Evolutionary conservation across 805 yeast species (phyloP).

Genomic region (Sungouiozyma intestinalis): DNA sequence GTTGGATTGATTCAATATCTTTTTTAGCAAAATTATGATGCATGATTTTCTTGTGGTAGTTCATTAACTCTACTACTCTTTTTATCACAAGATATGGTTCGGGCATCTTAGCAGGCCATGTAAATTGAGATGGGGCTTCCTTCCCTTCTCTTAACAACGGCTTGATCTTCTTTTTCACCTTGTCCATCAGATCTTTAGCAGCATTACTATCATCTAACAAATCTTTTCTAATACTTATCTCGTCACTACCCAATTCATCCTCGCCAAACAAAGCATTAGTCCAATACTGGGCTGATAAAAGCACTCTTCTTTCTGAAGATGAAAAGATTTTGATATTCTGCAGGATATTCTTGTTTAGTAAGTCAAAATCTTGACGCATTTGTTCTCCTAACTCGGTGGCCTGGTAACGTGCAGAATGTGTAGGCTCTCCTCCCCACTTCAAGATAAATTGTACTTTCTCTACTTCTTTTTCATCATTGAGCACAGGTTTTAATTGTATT

Average conservation of each 20-base stretch:
- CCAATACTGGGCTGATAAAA: constrained; percentile 84
- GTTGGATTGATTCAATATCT: constrained; percentile 59
- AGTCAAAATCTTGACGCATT: constrained; percentile 79
- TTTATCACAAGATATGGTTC: constrained; percentile 92
- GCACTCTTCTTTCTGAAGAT: constrained; percentile 89
- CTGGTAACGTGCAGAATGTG: constrained; percentile 93
- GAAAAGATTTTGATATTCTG: constrained; percentile 81
- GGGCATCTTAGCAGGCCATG: constrained; percentile 98
- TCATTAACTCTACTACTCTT: constrained; percentile 92
- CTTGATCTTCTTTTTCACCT: constrained; percentile 91
- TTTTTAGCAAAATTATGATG: constrained; percentile 61
- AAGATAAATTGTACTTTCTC: constrained; percentile 92
- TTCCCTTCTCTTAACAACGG: constrained; percentile 91
- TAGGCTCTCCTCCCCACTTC: constrained; percentile 99
- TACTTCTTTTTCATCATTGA: constrained; percentile 56
- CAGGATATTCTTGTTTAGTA: constrained; percentile 74
- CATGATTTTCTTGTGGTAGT: constrained; percentile 77
- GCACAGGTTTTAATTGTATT: constrained; percentile 85
- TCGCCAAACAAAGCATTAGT: constrained; percentile 66
- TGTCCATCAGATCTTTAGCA: constrained; percentile 95
- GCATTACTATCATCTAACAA: constrained; percentile 94
- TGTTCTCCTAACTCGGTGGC: constrained; percentile 94
- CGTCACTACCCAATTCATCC: constrained; percentile 65
- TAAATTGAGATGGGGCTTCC: constrained; percentile 93
- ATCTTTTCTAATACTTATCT: constrained; percentile 76